phyloP scores from a whole-genome alignment of 73 alveolate genomes.

The Symbiodinium natans region DNA sequence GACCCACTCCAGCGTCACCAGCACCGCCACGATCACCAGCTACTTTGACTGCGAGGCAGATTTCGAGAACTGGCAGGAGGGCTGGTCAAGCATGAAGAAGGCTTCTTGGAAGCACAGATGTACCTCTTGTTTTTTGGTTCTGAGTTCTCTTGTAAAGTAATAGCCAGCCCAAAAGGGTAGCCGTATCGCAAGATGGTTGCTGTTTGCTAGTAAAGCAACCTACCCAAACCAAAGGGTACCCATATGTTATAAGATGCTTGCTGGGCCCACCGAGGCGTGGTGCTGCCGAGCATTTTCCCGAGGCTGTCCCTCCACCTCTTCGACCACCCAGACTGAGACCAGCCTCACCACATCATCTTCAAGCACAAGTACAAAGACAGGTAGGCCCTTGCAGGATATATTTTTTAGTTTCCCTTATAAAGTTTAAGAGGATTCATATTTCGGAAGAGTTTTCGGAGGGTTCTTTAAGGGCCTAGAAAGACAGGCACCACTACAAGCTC shows the following conservation, averaged over 20 bases:
- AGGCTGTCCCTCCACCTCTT: background rate
- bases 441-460: too few species aligned
- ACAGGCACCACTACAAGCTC: background rate
- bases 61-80: background rate
- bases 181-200: too few species aligned
- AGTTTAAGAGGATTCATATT: too few species aligned
- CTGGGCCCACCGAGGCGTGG: background rate
- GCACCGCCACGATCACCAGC: background rate
- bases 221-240: too few species aligned
- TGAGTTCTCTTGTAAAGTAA: background rate
- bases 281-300: background rate
- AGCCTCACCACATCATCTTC: background rate
- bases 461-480: too few species aligned
- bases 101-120: background rate
- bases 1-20: background rate
- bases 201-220: too few species aligned
- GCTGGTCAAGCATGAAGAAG: background rate
- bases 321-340: background rate
- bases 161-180: background rate
- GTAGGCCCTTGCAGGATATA: background rate
- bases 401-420: too few species aligned
- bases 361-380: background rate
- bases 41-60: background rate
- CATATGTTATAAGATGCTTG: too few species aligned
- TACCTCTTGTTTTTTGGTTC: background rate